Conservation (phyloP, 2,329 filamentous ascomycete species). For the Pseudocercospora crystallina region DNA sequence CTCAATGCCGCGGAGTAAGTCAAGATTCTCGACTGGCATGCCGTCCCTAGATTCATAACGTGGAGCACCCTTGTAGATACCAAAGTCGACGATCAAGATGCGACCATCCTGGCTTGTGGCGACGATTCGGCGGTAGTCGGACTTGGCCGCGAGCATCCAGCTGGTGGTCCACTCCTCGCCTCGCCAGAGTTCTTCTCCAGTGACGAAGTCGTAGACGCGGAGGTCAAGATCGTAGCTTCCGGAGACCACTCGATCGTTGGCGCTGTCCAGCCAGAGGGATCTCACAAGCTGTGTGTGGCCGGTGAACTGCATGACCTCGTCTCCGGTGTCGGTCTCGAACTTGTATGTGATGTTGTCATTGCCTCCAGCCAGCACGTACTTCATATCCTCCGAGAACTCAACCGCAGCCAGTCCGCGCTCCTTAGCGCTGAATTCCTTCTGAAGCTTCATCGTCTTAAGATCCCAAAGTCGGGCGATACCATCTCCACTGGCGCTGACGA, state of each 20-base stretch:
- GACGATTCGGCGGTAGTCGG: conserved; percentile 90
- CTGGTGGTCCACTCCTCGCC: conserved; percentile 95
- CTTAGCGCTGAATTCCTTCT: conserved; percentile 86
- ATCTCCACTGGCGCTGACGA: conserved; percentile 92
- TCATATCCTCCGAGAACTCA: conserved; percentile 94
- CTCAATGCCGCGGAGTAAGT: conserved; percentile 43
- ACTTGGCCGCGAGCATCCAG: conserved; percentile 96
- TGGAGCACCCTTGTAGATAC: conserved; percentile 36
- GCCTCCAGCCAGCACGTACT: conserved; percentile 87
- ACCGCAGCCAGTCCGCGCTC: conserved; percentile 93
- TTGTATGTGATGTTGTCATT: conserved; percentile 96
- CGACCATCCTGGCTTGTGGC: conserved; percentile 93
- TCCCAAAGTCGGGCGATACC: conserved; percentile 95
- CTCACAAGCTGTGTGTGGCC: conserved; percentile 86
- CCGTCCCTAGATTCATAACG: conserved; percentile 41
- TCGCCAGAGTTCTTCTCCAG: conserved; percentile 73
- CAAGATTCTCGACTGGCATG: conserved; percentile 48
- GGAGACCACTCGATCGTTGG: conserved; percentile 81
- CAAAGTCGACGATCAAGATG: conserved; percentile 93
- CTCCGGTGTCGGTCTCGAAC: conserved; percentile 89
- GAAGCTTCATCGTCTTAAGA: conserved; percentile 79
- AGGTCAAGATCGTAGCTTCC: conserved; percentile 95
- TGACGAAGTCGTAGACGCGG: conserved; percentile 87
- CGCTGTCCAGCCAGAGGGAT: conserved; percentile 84
- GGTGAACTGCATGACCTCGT: conserved; percentile 74